Conservation (phyloP, 352 stramenopile species). For the Phytophthora idaei region DNA sequence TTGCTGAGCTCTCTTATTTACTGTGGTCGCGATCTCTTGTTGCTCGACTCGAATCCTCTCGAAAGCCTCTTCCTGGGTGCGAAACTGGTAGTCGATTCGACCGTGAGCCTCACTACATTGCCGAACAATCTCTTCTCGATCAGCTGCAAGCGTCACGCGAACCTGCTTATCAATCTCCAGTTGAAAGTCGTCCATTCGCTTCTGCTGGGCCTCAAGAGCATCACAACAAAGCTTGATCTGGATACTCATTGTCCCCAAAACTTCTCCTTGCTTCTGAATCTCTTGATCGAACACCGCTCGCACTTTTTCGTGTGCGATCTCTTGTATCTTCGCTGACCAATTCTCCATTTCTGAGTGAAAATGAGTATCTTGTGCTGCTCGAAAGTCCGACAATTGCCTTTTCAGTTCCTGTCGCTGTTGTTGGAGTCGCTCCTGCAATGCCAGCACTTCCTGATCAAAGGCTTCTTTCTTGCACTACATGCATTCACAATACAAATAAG, state of each 20-base stretch:
- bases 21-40: constrained; percentile 14
- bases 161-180: constrained; percentile 18
- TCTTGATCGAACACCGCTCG: constrained; percentile 12
- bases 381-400: constrained; percentile 6
- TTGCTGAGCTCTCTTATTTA: constrained; percentile 10
- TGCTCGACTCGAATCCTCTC: constrained; percentile 28
- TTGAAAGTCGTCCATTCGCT: constrained; percentile 12
- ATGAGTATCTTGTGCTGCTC: constrained; percentile 21
- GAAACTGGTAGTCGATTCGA: constrained; percentile 36
- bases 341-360: constrained; percentile 24
- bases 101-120: constrained; percentile 38
- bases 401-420: constrained; percentile 36
- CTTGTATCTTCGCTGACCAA: constrained; percentile 24
- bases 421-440: constrained; percentile 36
- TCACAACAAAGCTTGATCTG: constrained; percentile 26
- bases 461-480: constrained; percentile 55
- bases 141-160: constrained; percentile 16
- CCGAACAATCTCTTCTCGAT: constrained; percentile 28
- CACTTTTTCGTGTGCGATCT: constrained; percentile 5
- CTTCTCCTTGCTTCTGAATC: constrained; percentile 15
- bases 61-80: constrained; percentile 32
- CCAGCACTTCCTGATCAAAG: constrained; percentile 55
- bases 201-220: constrained; percentile 20
- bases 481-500: too few relatives aligned
- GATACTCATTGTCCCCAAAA: constrained; percentile 6